Evolutionary conservation across 2,329 filamentous ascomycete species (phyloP), one percentile per base, ranked within the genome.

Genomic region (Chaetomium strumarium): DNA sequence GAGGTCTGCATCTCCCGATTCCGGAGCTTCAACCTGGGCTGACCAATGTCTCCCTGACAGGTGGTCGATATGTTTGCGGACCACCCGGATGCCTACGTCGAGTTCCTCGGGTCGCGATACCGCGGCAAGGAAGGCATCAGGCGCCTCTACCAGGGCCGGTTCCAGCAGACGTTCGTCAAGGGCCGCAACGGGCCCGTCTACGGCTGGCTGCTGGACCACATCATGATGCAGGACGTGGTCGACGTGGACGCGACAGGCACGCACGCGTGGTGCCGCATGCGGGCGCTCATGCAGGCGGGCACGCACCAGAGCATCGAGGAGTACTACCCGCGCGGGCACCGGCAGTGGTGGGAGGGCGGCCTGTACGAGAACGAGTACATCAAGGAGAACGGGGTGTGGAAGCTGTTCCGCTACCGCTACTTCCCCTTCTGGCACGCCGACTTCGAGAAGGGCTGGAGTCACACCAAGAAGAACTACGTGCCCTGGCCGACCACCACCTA

Each of bases 281-380:
- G 77, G 20, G 72, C 76, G 19, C 68, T 80, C 58, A 80, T 80
- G 77, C 72, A 73, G 40, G 76, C 76, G 0, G 76, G 77, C 46
- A 77, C 75, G 30, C 78, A 81, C 63, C 67, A 75, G 59, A 74
- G 70, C 52, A 71, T 80, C 60, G 69, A 71, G 43, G 72, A 75
- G 40, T 68, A 67, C 9, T 75, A 79, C 58, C 76, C 77, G 6
- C 71, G 75, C 11, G 77, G 77, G 2, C 70, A 76, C 44, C 69
- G 73, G 11, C 77, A 80, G 62, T 81, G 78, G 78, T 80, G 76
- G 74, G 78, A 81, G 63, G 77, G 77, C 40, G 77, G 78, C 3
- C 64, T 80, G 34, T 81, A 81, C 64, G 77, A 80, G 65, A 81
- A 80, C 60, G 77, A 80, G 62, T 81, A 79, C 63, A 73, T 80